Conservation (phyloP, 2,329 filamentous ascomycete species). For the Xylariaceae sp. region DNA sequence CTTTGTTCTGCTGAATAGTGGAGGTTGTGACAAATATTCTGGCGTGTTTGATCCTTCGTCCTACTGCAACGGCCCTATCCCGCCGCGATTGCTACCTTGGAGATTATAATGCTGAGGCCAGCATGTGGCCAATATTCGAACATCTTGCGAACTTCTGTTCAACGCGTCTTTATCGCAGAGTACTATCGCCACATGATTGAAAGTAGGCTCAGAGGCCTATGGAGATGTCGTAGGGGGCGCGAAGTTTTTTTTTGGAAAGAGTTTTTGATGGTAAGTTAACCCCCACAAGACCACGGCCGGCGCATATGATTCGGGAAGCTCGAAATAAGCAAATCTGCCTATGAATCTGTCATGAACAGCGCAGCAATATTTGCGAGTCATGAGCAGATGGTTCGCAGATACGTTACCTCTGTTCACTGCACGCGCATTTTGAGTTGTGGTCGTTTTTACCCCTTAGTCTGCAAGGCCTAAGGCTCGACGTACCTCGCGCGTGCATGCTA, state of each 20-base stretch:
- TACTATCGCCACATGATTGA: constrained; percentile 4
- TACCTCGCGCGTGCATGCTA: neutral
- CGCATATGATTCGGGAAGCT: constrained; percentile 22
- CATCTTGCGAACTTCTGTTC: neutral
- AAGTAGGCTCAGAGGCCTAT: neutral
- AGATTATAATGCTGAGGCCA: neutral
- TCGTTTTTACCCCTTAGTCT: neutral
- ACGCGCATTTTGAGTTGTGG: neutral
- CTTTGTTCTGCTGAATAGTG: neutral
- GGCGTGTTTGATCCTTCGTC: constrained; percentile 17
- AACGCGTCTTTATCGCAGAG: neutral
- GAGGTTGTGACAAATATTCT: constrained; percentile 15
- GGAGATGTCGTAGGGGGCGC: neutral
- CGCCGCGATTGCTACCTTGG: neutral
- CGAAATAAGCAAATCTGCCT: neutral
- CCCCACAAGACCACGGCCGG: constrained; percentile 9
- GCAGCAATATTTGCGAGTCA: constrained; percentile 10
- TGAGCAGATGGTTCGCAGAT: constrained; percentile 6
- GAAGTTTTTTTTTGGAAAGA: neutral
- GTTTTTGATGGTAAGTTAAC: neutral
- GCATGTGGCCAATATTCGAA: too few relatives aligned
- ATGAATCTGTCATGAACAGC: neutral
- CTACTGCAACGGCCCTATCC: neutral
- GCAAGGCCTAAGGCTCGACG: neutral
- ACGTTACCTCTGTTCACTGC: constrained; percentile 22